Evolutionary conservation across 2,329 filamentous ascomycete species (phyloP).

Genomic region (Monilinia aucupariae): DNA sequence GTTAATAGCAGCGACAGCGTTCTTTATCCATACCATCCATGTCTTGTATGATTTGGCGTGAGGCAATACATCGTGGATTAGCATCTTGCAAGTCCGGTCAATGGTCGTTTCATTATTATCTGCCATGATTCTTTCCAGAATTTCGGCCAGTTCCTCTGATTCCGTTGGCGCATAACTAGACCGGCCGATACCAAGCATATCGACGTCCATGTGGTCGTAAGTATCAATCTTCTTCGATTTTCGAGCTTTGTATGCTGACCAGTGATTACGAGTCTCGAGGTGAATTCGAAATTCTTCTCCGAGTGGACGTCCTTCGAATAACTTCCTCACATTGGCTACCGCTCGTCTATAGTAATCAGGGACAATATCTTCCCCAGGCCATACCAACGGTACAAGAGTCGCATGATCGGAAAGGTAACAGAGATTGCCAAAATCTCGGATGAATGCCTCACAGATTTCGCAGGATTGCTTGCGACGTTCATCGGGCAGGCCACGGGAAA

Average conservation of each 20-base stretch:
- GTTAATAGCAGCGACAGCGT: not conserved
- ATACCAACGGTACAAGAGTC: slow-evolving; percentile 2
- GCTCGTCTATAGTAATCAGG: slow-evolving; percentile 6
- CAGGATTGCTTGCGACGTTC: not conserved
- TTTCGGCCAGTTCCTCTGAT: not conserved
- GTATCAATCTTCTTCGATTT: not conserved
- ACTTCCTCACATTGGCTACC: not conserved
- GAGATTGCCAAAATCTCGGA: slow-evolving; percentile 3
- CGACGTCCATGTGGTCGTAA: not conserved
- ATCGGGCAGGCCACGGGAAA: not conserved
- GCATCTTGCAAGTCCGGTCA: not conserved
- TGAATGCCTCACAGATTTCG: slow-evolving; percentile 8
- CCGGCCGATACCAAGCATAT: not conserved
- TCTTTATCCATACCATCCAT: slow-evolving; percentile 10
- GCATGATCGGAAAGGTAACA: not conserved
- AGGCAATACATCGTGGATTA: not conserved
- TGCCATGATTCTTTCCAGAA: not conserved
- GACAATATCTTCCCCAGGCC: slow-evolving; percentile 7
- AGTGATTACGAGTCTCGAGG: not conserved
- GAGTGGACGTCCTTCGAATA: slow-evolving; percentile 8
- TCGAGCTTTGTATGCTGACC: not conserved
- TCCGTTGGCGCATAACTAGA: not conserved
- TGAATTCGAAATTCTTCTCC: not conserved
- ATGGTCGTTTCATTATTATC: not conserved
- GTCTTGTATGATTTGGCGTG: not conserved